Evolutionary conservation across 1,284 basidiomycete species (phyloP), one percentile per base, ranked within the genome.

Genomic region (Fistulina hepatica): DNA sequence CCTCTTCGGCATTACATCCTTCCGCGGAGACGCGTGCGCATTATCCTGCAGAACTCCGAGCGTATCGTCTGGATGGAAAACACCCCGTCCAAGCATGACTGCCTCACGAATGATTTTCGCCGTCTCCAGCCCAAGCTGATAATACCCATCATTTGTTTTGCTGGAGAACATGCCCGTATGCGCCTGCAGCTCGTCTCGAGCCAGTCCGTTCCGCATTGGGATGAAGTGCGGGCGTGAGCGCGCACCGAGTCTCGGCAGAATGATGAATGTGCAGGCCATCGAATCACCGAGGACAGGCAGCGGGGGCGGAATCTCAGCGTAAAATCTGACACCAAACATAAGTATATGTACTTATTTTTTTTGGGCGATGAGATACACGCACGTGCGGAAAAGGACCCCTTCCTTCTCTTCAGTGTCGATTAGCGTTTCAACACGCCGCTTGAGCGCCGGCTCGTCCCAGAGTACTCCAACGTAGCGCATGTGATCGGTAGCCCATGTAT

Each of bases 101-200:
- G 74, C 74, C 38, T 76, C 70, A 39, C 73, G 63, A 40, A 85
- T 69, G 15, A 75, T 48, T 37, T 71, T 64, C 10, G 74, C 76
- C 0, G 74, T 73, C 33, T 69, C 62, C 27, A 91, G 59, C 0
- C 90, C 92, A 3, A 97, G 65, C 45, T 79, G 75, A 54, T 93
- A 93, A 57, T 92, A 95, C 13, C 84, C 84, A 46, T 92, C 85
- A 49, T 94, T 94, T n/a, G 74, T 78, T 45, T 67, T 70, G 5
- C 74, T 70, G 44, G 73, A 71, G 58, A 97, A 97, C 82, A 97
- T 94, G 27, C 79, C 79, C 32, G 78, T 85, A 53, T 97, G 92
- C 9, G 89, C 92, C 44, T 81, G 68, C 13, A 94, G 64, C 57
- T 95, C 91, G 53, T 94, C 85, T 13, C 65, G 49, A 0, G 82